Base-by-base conservation (phyloP, 768 basidiomycete species). In the Albatrellus ellisii region DNA sequence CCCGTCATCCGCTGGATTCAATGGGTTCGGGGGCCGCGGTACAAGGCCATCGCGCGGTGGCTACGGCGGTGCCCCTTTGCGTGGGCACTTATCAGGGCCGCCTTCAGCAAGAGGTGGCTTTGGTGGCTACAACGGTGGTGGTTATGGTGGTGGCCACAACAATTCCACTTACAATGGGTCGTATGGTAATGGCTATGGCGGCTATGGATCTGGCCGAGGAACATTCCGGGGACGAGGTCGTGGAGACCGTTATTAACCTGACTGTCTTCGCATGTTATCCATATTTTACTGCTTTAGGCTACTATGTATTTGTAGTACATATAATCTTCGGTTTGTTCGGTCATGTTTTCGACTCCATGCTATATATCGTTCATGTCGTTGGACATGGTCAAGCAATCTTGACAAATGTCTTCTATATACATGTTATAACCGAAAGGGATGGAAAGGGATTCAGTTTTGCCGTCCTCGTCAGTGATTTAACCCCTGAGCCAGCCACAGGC, bases 41-140 rank as follows among this genome's bases (percentile, higher is more conserved):
- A 44, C 35, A 34, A 24, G 43, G 10, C 42, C 44, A 39, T 27
- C 44, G 22, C 44, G 48, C 12, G 32, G 34, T 12, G 41, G 41
- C n/a, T 42, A 42, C 15, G 32, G 21, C 7, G 40, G 40, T 7
- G 28, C 15, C 22, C 46, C n/a, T 42, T 44, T 26, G 20, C 17
- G 15, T 18, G 52, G 51, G 22, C 49, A 55, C 41, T 35, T 41
- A n/a, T 38, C 47, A 27, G 44, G 49, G 40, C 51, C 29, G 46
- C 53, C 41, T 49, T 46, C 35, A 55, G 57, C 32, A 62, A 61
- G 49, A 46, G 59, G 62, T 17, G 58, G 58, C 9, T 55, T 52
- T 38, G 39, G 34, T 28, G 50, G 55, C 9, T 54, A 56, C 28
- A 60, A 61, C 5, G 59, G 64, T 27, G 68, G 69, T n/a, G 62